Conservation (phyloP, 73 alveolate species). For the Tetrahymena malaccensis region DNA sequence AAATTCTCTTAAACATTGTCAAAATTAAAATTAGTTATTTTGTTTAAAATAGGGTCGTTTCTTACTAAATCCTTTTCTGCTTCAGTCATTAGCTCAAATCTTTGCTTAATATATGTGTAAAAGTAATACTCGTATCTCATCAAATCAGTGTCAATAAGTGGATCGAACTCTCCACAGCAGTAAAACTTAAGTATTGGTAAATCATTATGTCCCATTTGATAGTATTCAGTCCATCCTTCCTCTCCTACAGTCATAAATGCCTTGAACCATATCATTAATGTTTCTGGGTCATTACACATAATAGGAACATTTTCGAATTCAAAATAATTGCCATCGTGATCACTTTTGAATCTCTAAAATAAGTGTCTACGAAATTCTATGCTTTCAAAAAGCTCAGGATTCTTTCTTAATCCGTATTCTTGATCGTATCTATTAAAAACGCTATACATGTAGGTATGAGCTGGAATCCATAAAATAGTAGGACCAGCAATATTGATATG, state of each 20-base stretch:
- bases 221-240: background rate
- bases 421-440: background rate
- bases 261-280: background rate
- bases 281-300: background rate
- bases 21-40: background rate
- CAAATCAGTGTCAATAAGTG: background rate
- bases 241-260: background rate
- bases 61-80: background rate
- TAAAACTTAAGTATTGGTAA: background rate
- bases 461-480: background rate
- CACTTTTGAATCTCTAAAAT: background rate
- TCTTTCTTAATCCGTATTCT: background rate
- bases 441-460: background rate
- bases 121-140: background rate
- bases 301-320: background rate
- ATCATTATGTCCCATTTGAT: background rate
- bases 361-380: background rate
- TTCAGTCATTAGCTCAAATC: background rate
- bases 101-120: background rate
- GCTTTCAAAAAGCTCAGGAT: background rate
- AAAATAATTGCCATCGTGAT: background rate
- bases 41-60: background rate
- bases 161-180: background rate
- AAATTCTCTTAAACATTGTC: background rate
- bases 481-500: background rate